Evolutionary conservation across 257 asterid genomes (phyloP).

Genomic region (Dorcoceras hygrometricum): DNA sequence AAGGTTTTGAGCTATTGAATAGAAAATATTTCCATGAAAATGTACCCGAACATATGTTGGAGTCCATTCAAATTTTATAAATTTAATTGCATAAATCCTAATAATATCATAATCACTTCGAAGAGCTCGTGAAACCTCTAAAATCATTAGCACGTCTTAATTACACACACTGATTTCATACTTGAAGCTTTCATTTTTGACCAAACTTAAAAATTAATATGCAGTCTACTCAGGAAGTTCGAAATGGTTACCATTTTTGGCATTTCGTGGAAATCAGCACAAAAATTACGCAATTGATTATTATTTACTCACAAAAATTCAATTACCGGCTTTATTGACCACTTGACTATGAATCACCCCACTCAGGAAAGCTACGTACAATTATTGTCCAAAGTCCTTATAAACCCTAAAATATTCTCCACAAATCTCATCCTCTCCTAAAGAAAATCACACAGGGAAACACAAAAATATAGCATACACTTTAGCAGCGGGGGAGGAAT

Average conservation of each 20-base stretch:
- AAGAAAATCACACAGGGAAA: background rate
- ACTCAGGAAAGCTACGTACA: background rate
- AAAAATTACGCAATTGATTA: background rate
- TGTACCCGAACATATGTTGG: too few relatives aligned
- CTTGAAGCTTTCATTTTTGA: background rate
- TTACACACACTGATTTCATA: background rate
- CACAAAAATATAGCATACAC: background rate
- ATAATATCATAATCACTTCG: background rate
- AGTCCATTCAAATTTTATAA: too few relatives aligned
- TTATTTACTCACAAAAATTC: background rate
- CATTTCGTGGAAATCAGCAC: background rate
- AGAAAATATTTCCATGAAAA: too few relatives aligned
- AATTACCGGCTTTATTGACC: slow-evolving; percentile 31
- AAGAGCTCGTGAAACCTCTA: background rate
- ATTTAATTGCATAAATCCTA: too few relatives aligned
- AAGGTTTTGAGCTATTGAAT: too few relatives aligned
- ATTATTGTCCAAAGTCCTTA: slow-evolving; percentile 14
- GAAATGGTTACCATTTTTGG: background rate
- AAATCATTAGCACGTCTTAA: background rate
- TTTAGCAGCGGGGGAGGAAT: slow-evolving; percentile 7
- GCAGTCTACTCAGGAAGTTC: background rate
- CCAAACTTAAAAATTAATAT: background rate
- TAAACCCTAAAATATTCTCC: slow-evolving; percentile 2
- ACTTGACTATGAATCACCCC: background rate
- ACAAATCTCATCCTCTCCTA: slow-evolving; percentile 2